Conservation (phyloP, 306 rosid genomes). For the Hippophae tibetana region DNA sequence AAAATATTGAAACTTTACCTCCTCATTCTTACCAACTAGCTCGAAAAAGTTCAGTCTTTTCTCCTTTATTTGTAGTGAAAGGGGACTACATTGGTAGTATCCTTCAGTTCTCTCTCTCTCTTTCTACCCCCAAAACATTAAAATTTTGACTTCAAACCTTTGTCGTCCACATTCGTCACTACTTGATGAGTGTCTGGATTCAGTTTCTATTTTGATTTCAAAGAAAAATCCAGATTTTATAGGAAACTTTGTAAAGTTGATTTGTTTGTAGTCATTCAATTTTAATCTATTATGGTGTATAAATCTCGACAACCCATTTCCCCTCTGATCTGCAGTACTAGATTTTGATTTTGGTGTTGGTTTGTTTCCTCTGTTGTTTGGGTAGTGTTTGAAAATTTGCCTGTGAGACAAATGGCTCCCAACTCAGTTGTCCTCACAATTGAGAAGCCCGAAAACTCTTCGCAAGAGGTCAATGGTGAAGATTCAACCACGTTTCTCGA, state of each 20-base stretch:
- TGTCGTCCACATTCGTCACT: not conserved
- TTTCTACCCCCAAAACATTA: not conserved
- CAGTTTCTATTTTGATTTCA: not conserved
- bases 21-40: not conserved
- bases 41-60: not conserved
- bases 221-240: slow-evolving; percentile 17
- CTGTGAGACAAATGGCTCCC: slow-evolving; percentile 50
- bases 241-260: slow-evolving; percentile 5
- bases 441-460: slow-evolving; percentile 43
- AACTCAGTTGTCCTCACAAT: slow-evolving; percentile 44
- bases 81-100: slow-evolving; percentile 13
- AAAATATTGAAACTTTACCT: not conserved
- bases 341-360: slow-evolving; percentile 6
- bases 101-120: slow-evolving; percentile 14
- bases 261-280: slow-evolving; percentile 5
- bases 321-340: slow-evolving; percentile 1
- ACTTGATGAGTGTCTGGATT: not conserved
- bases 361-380: not conserved
- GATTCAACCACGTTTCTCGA: slow-evolving; percentile 53
- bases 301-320: slow-evolving; percentile 1
- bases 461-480: slow-evolving; percentile 35
- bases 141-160: not conserved
- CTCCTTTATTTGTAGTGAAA: slow-evolving; percentile 30
- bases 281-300: slow-evolving; percentile 7
- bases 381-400: slow-evolving; percentile 3